Evolutionary conservation across 75 land plant species (phyloP).

Genomic region (Adiantum capillusveneris): DNA sequence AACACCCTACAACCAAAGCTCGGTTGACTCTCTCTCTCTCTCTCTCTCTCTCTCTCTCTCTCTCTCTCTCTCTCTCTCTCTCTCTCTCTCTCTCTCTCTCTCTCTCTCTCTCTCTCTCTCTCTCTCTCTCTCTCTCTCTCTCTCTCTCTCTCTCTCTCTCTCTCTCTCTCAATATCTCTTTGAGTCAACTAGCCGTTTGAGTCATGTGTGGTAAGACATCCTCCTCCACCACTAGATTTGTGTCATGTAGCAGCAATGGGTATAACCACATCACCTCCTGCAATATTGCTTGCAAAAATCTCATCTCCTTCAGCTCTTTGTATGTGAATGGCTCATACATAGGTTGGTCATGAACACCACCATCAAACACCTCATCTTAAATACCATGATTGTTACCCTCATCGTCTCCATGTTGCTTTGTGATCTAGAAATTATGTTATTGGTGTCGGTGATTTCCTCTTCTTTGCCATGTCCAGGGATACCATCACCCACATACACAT

Average conservation of each 20-base stretch:
- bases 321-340: constrained; percentile 1
- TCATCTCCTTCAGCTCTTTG: constrained; percentile 30
- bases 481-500: neutral
- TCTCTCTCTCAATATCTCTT: too few species aligned
- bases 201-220: constrained; percentile 39
- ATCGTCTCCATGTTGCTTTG: neutral
- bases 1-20: too few species aligned
- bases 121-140: too few species aligned
- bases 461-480: neutral
- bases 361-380: neutral
- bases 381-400: neutral
- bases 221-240: constrained; percentile 8
- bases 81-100: too few species aligned
- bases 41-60: too few species aligned
- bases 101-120: too few species aligned
- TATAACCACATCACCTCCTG: constrained; percentile 33
- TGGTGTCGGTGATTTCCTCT: neutral
- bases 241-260: constrained; percentile 30
- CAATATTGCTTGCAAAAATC: constrained; percentile 35
- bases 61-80: too few species aligned
- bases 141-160: too few species aligned
- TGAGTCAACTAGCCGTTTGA: too few species aligned
- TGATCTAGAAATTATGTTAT: too few species aligned
- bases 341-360: neutral
- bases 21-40: too few species aligned